Evolutionary conservation across 2,329 filamentous ascomycete species (phyloP).

Genomic region (Sclerotiophoma versabilis): DNA sequence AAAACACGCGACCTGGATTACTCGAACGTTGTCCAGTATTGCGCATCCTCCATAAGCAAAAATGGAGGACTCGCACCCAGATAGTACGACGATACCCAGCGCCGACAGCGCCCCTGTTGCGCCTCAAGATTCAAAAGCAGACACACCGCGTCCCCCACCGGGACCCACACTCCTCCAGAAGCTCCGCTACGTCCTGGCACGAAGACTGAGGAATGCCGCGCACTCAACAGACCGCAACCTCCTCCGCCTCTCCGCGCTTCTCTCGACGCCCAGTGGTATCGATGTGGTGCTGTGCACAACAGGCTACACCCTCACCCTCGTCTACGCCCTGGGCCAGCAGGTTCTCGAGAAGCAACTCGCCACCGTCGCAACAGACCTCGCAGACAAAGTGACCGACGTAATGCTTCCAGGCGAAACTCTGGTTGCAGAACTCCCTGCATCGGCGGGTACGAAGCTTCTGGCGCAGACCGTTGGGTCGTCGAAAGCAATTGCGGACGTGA

Average conservation of each 20-base stretch:
- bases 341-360: slow-evolving; percentile 47
- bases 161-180: slow-evolving; percentile 19
- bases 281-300: slow-evolving; percentile 54
- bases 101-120: slow-evolving; percentile 16
- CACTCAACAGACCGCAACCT: slow-evolving; percentile 41
- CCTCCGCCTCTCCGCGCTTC: slow-evolving; percentile 43
- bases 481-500: slow-evolving; percentile 65
- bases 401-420: slow-evolving; percentile 53
- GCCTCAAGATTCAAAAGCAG: slow-evolving; percentile 15
- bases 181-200: slow-evolving; percentile 26
- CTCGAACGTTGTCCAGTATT: neutral
- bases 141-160: slow-evolving; percentile 15
- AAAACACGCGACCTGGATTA: neutral
- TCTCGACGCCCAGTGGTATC: slow-evolving; percentile 51
- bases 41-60: neutral
- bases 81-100: slow-evolving; percentile 33
- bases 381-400: slow-evolving; percentile 47
- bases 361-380: slow-evolving; percentile 45
- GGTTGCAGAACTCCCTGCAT: slow-evolving; percentile 47
- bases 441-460: slow-evolving; percentile 42
- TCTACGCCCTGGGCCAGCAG: slow-evolving; percentile 50
- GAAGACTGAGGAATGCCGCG: slow-evolving; percentile 27
- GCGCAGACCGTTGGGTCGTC: slow-evolving; percentile 41
- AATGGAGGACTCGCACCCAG: slow-evolving; percentile 29
- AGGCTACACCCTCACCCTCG: slow-evolving; percentile 53